These are phyloP conservation scores for Apiotrichum laibachii DNA, from an alignment of 1,284 basidiomycete species.

Conservation along the genomic window DNA sequence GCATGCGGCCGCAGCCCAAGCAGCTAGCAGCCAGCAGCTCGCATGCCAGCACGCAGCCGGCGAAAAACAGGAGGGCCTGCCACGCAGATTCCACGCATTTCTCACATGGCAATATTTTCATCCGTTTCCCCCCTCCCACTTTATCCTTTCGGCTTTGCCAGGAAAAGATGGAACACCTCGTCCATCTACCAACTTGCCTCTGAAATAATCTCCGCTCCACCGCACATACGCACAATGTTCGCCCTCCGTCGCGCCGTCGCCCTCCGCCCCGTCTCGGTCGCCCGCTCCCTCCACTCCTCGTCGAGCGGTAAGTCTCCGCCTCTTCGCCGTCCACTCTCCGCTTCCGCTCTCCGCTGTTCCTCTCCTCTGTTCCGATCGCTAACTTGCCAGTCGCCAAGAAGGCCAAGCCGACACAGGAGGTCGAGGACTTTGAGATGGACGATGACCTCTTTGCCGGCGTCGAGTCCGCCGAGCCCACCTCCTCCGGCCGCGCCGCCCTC, in stretches of 20 bases:
- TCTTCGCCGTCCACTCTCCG: background rate
- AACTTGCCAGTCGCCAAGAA: slow-evolving; percentile 8
- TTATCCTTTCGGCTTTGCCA: background rate
- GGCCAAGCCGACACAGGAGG: slow-evolving; percentile 12
- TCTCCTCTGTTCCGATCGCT: background rate
- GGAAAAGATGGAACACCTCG: background rate
- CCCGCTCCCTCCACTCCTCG: slow-evolving; percentile 17
- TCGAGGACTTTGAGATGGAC: slow-evolving; percentile 11
- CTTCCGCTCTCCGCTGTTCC: background rate
- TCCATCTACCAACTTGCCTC: background rate
- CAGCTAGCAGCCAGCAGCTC: too few species aligned
- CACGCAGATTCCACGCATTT: background rate
- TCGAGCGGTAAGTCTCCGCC: slow-evolving; percentile 5
- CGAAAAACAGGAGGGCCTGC: too few species aligned
- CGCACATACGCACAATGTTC: slow-evolving; percentile 14
- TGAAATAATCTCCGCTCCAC: background rate
- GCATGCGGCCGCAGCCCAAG: too few species aligned
- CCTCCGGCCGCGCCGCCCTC: slow-evolving; percentile 8
- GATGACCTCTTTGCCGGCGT: slow-evolving; percentile 19
- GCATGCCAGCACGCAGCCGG: too few species aligned
- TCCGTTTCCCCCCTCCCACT: background rate
- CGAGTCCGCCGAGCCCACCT: background rate
- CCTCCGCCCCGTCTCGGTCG: slow-evolving; percentile 1
- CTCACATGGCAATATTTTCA: background rate
- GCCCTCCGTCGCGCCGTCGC: slow-evolving; percentile 17